Conservation (phyloP, 2,329 filamentous ascomycete genomes). For the Xylaria sp. region DNA sequence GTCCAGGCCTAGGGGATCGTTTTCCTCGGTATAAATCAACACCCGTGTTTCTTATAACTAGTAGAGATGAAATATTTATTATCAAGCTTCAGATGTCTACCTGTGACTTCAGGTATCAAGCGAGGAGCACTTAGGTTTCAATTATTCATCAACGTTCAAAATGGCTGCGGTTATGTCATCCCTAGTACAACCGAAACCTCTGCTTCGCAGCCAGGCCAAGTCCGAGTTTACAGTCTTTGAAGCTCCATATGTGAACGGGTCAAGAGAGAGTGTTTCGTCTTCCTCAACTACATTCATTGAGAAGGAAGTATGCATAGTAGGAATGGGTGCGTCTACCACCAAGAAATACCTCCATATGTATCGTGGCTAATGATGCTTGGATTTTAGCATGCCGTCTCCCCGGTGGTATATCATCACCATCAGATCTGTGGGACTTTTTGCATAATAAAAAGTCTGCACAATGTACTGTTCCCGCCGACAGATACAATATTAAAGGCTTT, state of each 20-base stretch:
- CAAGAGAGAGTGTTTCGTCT: conserved; percentile 1
- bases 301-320: conserved; percentile 10
- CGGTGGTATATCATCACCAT: conserved; percentile 21
- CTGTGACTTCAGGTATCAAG: neutral
- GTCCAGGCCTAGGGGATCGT: neutral
- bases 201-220: neutral
- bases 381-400: conserved; percentile 18
- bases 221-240: neutral
- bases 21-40: neutral
- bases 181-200: neutral
- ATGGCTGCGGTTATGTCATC: neutral
- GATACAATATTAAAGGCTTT: conserved; percentile 28
- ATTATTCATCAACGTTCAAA: neutral
- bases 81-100: neutral
- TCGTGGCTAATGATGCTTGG: neutral
- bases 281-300: conserved; percentile 7
- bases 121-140: neutral
- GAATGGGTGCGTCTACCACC: neutral
- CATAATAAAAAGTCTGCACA: conserved; percentile 2
- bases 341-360: neutral
- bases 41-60: neutral
- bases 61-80: neutral
- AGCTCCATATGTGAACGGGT: neutral
- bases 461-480: neutral
- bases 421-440: conserved; percentile 25